Conservation (phyloP, 2,329 filamentous ascomycete species). For the Diplocarpon rosae region DNA sequence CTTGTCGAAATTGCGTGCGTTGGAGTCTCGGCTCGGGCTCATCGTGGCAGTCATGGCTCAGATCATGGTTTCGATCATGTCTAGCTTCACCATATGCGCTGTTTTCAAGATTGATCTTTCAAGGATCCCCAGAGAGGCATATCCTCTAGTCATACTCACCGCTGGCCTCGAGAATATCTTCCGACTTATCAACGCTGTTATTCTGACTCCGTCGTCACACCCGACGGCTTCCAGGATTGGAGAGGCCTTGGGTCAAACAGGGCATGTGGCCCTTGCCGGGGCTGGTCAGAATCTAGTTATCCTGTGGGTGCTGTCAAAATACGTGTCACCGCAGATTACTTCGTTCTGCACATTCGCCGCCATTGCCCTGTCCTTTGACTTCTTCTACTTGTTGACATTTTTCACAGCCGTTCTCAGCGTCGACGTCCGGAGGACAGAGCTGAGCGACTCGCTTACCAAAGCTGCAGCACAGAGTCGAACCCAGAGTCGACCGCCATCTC, state of each 20-base stretch:
- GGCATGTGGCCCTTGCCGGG: slow-evolving; percentile 56
- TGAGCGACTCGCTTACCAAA: slow-evolving; percentile 55
- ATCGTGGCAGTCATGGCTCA: slow-evolving; percentile 61
- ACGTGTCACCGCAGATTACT: slow-evolving; percentile 59
- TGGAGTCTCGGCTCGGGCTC: slow-evolving; percentile 66
- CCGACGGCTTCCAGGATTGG: slow-evolving; percentile 59
- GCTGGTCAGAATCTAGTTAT: slow-evolving; percentile 59
- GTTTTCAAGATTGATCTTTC: slow-evolving; percentile 66
- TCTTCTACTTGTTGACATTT: slow-evolving; percentile 69
- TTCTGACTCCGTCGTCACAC: slow-evolving; percentile 58
- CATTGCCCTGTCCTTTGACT: slow-evolving; percentile 65
- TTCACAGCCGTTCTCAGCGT: slow-evolving; percentile 71
- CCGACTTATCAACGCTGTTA: slow-evolving; percentile 65
- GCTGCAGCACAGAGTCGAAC: slow-evolving; percentile 35
- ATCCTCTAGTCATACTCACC: slow-evolving; percentile 64
- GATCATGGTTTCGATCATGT: slow-evolving; percentile 61
- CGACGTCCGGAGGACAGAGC: slow-evolving; percentile 64
- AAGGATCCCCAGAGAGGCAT: slow-evolving; percentile 61
- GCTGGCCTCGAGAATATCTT: slow-evolving; percentile 72
- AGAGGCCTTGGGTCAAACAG: slow-evolving; percentile 62
- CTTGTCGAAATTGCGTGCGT: slow-evolving; percentile 57
- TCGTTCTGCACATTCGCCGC: slow-evolving; percentile 69
- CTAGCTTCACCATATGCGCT: slow-evolving; percentile 70
- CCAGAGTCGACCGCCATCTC: slow-evolving; percentile 24
- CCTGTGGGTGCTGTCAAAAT: slow-evolving; percentile 50